Evolutionary conservation across 805 yeast genomes (phyloP), one percentile per base, ranked within the genome.

Genomic region (Schizosaccharomyces osmophilus): DNA sequence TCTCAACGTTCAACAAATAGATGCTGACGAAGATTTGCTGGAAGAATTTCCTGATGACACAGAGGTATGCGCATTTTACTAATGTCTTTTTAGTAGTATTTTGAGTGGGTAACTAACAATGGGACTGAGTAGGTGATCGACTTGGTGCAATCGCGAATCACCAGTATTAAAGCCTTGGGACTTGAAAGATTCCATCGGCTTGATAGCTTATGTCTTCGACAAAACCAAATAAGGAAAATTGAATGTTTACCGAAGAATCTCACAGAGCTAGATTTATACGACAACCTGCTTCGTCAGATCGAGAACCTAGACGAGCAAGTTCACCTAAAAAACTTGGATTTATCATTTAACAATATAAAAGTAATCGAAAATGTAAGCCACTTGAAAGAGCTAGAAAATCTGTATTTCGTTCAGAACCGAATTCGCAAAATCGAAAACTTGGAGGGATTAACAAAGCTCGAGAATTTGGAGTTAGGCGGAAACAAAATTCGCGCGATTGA

Each of bases 331-430:
- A 77, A 69, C 61, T 74, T 93, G 66, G 98, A 93, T 72, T 75
- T 93, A 31, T 85, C 95, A 29, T 93, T 93, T 73, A 93, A 93
- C 72, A 85, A 83, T 69, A 86, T 90, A 68, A 83, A 84, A 67
- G 85, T 84, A 69, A 85, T 90, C 68, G 85, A 86, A 73, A 86
- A 88, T 70, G 66, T 90, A 55, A 84, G 82, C 58, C 74, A 78
- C 4, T 73, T 90, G 66, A 74, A 72, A 0, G 74, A 82, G 5
- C 72, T 93, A 66, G 81, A 80, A 65, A 81, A 84, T 64, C 69
- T 93, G 55, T 93, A 81, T 69, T 82, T 93, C 72, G 95, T 94
- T 48, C 97, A 90, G 69, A 93, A 93, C 71, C 84, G 81, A 67
- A 87, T 93, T 62, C 71, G 78, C 17, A 82, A 79, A 63, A 87